Base-by-base conservation (phyloP, 2,329 filamentous ascomycete genomes). In the Fusarium caatingaense region DNA sequence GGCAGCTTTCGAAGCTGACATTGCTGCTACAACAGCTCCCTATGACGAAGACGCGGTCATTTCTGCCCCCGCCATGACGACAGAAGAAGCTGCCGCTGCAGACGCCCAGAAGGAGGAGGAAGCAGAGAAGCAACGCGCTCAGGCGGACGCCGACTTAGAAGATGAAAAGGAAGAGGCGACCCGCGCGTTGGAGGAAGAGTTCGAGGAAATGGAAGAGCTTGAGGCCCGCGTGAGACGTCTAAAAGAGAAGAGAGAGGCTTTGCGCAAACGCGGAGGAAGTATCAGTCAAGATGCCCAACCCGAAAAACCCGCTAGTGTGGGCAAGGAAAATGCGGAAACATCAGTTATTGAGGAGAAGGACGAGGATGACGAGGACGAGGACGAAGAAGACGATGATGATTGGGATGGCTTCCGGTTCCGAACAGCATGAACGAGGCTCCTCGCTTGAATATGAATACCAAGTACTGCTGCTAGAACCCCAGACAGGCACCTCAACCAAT, bases 1-100 rank as follows among this genome's bases (percentile, higher is more conserved):
- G 92, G 91, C 92, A 3, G 92, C 93, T 11, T 97, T 97, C 76
- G 91, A 97, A 77, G 92, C 92, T 5, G 93, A 97, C 56, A 89
- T 97, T 58, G 91, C 89, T 20, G 80, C 82, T 30, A 76, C 82
- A 25, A 72, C 78, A 28, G 76, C 75, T 4, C 74, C 80, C 4
- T 79, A 79, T 66, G 74, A 77, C 23, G 76, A 79, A 44, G 84
- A 86, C 61, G 89, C 88, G 9, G 87, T 89, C 5, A 93, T 93
- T 68, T 89, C 87, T 3, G 91, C 91, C 1, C 89, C 90, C 1
- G 91, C 90, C 5, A 83, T 93, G 76, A 88, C 88, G 4, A 86
- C 88, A 1, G 87, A 88, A 7, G 87, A 93, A 73, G 71, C 91
- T 1, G 88, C 86, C 1, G 86, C 84, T 15, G 85, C 86, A 58